Evolutionary conservation across 768 basidiomycete genomes (phyloP), one percentile per base, ranked within the genome.

Genomic region (Suillus tomentosus): DNA sequence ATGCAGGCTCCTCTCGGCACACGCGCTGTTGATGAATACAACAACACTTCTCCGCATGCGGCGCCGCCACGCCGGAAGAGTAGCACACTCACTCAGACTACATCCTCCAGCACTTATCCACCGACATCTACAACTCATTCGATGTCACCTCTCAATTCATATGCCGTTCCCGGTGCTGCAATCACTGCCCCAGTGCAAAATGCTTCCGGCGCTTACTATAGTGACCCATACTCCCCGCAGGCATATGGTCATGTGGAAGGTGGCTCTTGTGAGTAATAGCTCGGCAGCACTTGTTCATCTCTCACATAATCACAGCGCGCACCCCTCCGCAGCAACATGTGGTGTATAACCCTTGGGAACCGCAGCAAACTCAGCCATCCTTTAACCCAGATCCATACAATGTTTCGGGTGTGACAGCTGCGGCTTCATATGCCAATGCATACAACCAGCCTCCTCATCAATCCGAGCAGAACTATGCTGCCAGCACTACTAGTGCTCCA

Each of bases 11-110:
- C 87, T 5, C 74, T 79, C 17, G 92, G 92, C 3, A 82, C 85
- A 47, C 84, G 90, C 50, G 85, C 92, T 5, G 80, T 93, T 7
- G 92, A 94, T 69, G 89, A 90, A 24, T 93, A 91, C 65, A 90
- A 92, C 70, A 76, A 81, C 39, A 63, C 79, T 24, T 70, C 79
- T 19, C 79, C 84, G 22, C 81, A 82, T 63, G 77, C 86, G 22
- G 82, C 83, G 39, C 66, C 65, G 54, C 79, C 81, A 3, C 78
- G 75, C 40, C 78, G 80, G 43, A 80, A 79, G 62, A 76, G 67
- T 40, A 84, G 78, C 65, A 73, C 66, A 51, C 76, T 72, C 63
- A 79, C 78, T 10, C 79, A 79, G 67, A 72, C 72, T 54, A 77
- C 82, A 8, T 79, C 83, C 5, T 74, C 69, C 13, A 77, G 74